Evolutionary conservation across 176 grass and related monocot species (phyloP), one percentile per base, ranked within the genome.

Genomic region (Oryza coarctata): DNA sequence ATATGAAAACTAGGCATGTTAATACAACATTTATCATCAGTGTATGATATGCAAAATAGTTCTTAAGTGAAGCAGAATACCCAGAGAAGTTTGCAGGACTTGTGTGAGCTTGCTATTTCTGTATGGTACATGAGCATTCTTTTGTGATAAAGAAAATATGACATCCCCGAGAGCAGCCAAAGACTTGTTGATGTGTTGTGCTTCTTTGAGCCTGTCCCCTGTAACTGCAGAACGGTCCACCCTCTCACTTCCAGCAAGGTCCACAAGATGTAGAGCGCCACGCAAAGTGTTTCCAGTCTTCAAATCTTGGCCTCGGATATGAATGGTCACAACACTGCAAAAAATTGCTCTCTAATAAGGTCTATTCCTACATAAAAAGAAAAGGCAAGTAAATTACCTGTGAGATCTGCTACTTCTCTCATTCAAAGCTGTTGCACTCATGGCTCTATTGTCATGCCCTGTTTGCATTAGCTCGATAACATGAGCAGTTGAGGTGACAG

Each of bases 331-430:
- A 87, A 93, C 87, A 76, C 94, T 97, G 88, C 74, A 86, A 58
- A 77, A 83, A 31, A 78, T 73, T 83, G 52, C 10, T 47, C 3
- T 52, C 38, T 30, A 47, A 68, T 75, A 80, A 65, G 60, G 61
- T 70, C 41, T 65, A 23, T 64, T 73, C 32, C 40, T 29, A 39
- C 9, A 74, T 4, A 64, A 65, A 67, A 88, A 70, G 15, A 64
- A 28, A 78, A 84, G 50, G 43, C 45, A 68, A 29, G 13, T 63
- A 84, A 70, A 30, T 39, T 73, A 89, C 94, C 94, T 97, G 40
- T 97, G 94, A 62, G 94, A 97, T 82, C 94, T 87, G 71, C 94
- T 97, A 71, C 94, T 97, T 73, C 94, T 89, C 70, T 94, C 94
- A 77, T 94, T 97, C 68, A 97, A 82, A 68, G 94, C 94, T 77